Conservation (phyloP, 2,329 filamentous ascomycete species). For the Ophiostoma piceae region DNA sequence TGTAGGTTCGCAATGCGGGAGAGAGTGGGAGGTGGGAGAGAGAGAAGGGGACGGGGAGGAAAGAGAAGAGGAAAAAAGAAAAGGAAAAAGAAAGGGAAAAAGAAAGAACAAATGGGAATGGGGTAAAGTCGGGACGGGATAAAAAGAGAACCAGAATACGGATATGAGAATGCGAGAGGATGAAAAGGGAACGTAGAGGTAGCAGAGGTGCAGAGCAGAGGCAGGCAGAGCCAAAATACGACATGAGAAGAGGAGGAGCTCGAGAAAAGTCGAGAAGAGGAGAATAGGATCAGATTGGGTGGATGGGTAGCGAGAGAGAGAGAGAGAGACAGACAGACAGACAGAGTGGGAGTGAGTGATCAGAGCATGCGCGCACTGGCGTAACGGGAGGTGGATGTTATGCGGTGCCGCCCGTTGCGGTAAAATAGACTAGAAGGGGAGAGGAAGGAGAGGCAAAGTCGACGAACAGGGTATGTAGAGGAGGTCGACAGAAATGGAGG, state of each 20-base stretch:
- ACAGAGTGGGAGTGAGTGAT: background rate
- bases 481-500: background rate
- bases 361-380: constrained; percentile 9
- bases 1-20: background rate
- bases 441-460: constrained; percentile 7
- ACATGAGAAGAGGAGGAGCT: background rate
- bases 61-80: background rate
- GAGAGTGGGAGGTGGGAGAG: background rate
- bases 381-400: constrained; percentile 7
- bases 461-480: background rate
- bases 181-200: background rate
- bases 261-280: background rate
- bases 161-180: constrained; percentile 3
- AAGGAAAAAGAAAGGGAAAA: constrained; percentile 1
- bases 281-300: background rate
- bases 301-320: background rate
- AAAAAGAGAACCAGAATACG: background rate
- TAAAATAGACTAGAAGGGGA: constrained; percentile 11
- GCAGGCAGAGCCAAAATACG: background rate
- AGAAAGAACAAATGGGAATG: background rate
- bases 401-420: constrained; percentile 17
- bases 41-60: background rate
- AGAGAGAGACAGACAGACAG: no score
- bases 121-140: constrained; percentile 2
- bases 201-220: background rate